Conservation (phyloP, 805 yeast species). For the Henningerozyma blattae region DNA sequence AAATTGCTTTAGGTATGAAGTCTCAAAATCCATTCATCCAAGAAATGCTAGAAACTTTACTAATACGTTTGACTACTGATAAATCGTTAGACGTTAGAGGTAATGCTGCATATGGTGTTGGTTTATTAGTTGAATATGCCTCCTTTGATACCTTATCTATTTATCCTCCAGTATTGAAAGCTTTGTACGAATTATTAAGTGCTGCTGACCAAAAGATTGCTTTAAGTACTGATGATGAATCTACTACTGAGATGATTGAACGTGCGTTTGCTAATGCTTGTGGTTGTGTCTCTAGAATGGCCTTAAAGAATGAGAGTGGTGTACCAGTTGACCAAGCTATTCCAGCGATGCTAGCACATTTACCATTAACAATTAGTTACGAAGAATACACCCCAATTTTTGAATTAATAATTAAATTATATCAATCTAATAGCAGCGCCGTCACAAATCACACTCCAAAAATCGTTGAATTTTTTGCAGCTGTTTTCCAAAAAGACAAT, state of each 20-base stretch:
- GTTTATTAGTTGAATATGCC: conserved; percentile 48
- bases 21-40: conserved; percentile 50
- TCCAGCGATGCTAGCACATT: conserved; percentile 60
- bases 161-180: conserved; percentile 57
- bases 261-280: conserved; percentile 88
- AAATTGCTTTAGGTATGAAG: conserved; percentile 68
- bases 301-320: conserved; percentile 53
- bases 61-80: conserved; percentile 57
- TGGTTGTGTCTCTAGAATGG: conserved; percentile 94
- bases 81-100: conserved; percentile 82
- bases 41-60: conserved; percentile 60
- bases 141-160: conserved; percentile 43
- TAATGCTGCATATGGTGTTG: conserved; percentile 93
- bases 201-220: conserved; percentile 66
- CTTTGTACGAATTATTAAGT: conserved; percentile 58
- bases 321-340: conserved; percentile 71
- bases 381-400: conserved; percentile 92
- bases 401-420: conserved; percentile 60
- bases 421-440: conserved; percentile 46
- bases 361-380: conserved; percentile 78
- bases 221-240: conserved; percentile 47
- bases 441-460: conserved; percentile 45
- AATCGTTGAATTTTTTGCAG: conserved; percentile 55
- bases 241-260: conserved; percentile 64
- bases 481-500: conserved; percentile 61